A percentile compares a stretch with the other conserved stretches of the same genome.
Conservation (phyloP, 768 basidiomycete species). For the Hygrocybe punicea region DNA sequence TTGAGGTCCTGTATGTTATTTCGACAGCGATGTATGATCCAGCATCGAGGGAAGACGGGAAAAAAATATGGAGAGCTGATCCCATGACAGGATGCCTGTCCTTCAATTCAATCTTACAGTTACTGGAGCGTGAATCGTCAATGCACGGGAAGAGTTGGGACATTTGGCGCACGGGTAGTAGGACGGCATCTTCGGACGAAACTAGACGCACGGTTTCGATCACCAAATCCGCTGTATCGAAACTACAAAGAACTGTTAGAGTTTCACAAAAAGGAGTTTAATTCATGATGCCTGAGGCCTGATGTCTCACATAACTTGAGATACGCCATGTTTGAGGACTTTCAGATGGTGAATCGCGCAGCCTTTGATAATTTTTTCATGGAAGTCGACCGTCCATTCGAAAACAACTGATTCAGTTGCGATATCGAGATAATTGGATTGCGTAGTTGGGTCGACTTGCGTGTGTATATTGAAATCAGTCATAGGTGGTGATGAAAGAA, state of each 20-base stretch:
- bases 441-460: slow-evolving; percentile 61
- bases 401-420: slow-evolving; percentile 64
- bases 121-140: background rate
- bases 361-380: slow-evolving; percentile 56
- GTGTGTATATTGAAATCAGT: background rate
- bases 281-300: background rate
- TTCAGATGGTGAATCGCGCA: slow-evolving; percentile 59
- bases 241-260: slow-evolving; percentile 35
- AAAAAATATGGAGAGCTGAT: slow-evolving; percentile 60
- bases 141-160: slow-evolving; percentile 1
- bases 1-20: slow-evolving; percentile 70
- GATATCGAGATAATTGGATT: slow-evolving; percentile 75
- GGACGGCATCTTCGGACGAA: background rate
- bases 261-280: no score
- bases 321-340: slow-evolving; percentile 50
- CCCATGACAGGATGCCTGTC: slow-evolving; percentile 71
- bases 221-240: slow-evolving; percentile 73
- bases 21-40: slow-evolving; percentile 52
- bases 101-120: slow-evolving; percentile 49
- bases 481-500: no score
- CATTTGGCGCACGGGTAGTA: slow-evolving; percentile 34
- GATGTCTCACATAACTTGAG: slow-evolving; percentile 56
- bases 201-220: slow-evolving; percentile 54
- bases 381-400: slow-evolving; percentile 79
- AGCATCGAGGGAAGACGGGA: slow-evolving; percentile 42